These are phyloP conservation scores for Fusarium beomiforme DNA, from an alignment of 2,329 filamentous ascomycete genomes.

Conservation along the genomic window DNA sequence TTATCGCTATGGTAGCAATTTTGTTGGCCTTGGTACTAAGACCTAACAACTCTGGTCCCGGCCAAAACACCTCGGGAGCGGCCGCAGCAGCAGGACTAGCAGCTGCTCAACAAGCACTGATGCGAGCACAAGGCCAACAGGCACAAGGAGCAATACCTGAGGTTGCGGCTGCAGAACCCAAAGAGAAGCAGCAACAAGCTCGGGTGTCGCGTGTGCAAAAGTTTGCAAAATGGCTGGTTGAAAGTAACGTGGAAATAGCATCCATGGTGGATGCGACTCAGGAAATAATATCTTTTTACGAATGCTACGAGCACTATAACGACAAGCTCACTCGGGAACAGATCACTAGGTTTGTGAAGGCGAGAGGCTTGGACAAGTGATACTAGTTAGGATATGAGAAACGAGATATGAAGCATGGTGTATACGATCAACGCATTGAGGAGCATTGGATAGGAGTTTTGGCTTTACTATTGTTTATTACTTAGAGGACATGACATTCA, in stretches of 20 bases:
- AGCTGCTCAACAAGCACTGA: constrained; percentile 59
- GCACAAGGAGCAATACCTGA: constrained; percentile 36
- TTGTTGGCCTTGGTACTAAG: constrained; percentile 85
- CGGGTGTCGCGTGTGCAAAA: constrained; percentile 72
- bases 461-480: not conserved
- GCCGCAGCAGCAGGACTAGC: constrained; percentile 57
- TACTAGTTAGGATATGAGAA: constrained; percentile 18
- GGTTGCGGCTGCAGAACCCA: constrained; percentile 42
- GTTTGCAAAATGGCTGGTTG: constrained; percentile 81
- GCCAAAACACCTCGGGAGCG: constrained; percentile 44
- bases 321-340: constrained; percentile 68
- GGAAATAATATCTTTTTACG: constrained; percentile 90
- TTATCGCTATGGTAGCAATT: constrained; percentile 87
- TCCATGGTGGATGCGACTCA: constrained; percentile 90
- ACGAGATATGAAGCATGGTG: constrained; percentile 39
- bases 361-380: constrained; percentile 64
- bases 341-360: constrained; percentile 68
- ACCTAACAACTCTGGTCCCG: constrained; percentile 55
- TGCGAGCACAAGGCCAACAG: constrained; percentile 55
- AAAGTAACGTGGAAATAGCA: constrained; percentile 85
- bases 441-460: constrained; percentile 19
- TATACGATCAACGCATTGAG: constrained; percentile 2
- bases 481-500: not conserved
- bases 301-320: constrained; percentile 71
- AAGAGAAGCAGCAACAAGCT: constrained; percentile 62